Base-by-base conservation (phyloP, 768 basidiomycete species). In the Cyclocybe aegerita region DNA sequence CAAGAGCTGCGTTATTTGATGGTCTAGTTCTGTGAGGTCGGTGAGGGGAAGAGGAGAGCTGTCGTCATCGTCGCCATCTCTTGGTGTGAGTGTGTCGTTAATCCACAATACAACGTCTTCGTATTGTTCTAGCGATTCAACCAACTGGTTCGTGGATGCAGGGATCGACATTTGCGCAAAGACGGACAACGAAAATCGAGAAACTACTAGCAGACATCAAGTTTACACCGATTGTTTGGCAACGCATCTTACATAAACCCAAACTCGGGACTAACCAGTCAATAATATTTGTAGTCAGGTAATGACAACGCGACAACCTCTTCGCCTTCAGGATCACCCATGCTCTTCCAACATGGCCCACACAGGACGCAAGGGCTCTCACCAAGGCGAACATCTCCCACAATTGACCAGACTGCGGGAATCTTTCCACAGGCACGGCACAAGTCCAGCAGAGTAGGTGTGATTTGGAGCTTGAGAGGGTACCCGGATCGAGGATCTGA, bases 291-390 rank as follows among this genome's bases (percentile, higher is more conserved):
- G 48, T 39, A 45, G 16, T 52, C 70, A 3, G 79, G 78, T 11
- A 90, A 64, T 5, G 80, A 79, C 1, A 81, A 74, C 7, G 82
- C 80, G 31, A 72, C 64, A 8, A 85, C 77, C 3, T 65, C 70
- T 0, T 65, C 67, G 12, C 74, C 76, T 36, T 66, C 61, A 0
- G 82, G 73, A 51, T 69, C 66, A 9, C 89, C 89, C 80, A 91
- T 83, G 50, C 68, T 74, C 53, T 70, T 71, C 90, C 90, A 91
- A 63, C 90, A 93, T 3, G 82, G 78, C 4, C 62, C 75, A 62
- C 91, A 93, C 45, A 93, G 60, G 11, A 88, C 50, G 61, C 84
- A 90, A 14, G 89, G 90, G 59, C 82, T 90, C 63, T 93, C 88
- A 8, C 86, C 88, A 5, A 93, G 67, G 37, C 91, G 76, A 3